A percentile compares a stretch with the other conserved stretches of the same genome.
phyloP scores from a whole-genome alignment of 441 rosid genomes.

The Hypseocharis bilobata region DNA sequence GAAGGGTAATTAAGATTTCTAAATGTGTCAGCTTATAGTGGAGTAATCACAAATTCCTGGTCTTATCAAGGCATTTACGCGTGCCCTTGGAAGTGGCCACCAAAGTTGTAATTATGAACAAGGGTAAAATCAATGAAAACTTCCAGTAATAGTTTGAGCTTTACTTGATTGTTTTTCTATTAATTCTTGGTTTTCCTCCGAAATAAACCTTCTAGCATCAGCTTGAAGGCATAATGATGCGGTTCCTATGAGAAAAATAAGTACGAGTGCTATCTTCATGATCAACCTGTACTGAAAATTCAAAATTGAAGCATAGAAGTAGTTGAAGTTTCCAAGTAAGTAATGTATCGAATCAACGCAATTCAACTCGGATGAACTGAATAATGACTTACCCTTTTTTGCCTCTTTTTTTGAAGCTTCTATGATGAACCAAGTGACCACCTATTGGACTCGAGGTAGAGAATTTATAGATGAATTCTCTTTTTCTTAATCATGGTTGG shows the following conservation, averaged over 20 bases:
- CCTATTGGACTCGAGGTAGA: neutral
- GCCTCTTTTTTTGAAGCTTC: neutral
- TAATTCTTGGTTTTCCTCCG: too few species aligned
- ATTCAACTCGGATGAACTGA: constrained; percentile 8
- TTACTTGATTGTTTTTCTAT: too few species aligned
- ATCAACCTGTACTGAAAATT: neutral
- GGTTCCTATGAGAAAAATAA: neutral
- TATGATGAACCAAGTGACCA: constrained; percentile 9
- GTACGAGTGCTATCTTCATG: neutral
- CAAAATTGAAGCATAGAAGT: neutral
- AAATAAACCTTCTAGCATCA: neutral
- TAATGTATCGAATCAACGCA: too few species aligned
- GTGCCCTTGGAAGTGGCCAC: neutral
- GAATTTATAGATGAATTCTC: constrained; percentile 16
- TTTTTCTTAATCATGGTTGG: constrained; percentile 22
- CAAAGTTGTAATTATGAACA: too few species aligned
- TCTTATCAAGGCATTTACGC: neutral
- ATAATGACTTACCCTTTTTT: constrained; percentile 9
- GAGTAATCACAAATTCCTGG: neutral
- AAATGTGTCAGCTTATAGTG: neutral
- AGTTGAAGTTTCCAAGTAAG: neutral
- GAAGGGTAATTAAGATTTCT: too few species aligned
- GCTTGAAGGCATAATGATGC: neutral
- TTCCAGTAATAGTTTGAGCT: too few species aligned
- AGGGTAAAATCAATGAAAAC: too few species aligned